These are phyloP conservation scores for Chlorencoelia australis DNA, from an alignment of 2,329 filamentous ascomycete genomes.

Conservation along the genomic window DNA sequence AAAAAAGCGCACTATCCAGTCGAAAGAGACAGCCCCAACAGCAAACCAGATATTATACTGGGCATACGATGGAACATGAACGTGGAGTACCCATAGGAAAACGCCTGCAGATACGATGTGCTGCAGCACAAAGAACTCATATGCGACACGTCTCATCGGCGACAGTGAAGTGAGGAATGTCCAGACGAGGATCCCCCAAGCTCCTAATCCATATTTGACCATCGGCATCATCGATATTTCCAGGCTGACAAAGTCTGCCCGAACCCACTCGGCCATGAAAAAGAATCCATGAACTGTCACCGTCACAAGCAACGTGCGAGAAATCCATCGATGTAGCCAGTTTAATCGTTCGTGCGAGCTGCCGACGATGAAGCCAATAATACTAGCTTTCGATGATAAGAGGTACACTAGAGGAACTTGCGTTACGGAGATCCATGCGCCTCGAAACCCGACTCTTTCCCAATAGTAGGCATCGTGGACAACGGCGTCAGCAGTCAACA, in stretches of 20 bases:
- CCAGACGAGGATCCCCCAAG: conserved; percentile 57
- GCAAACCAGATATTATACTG: conserved; percentile 57
- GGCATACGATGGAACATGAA: conserved; percentile 50
- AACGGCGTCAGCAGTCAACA: conserved; percentile 42
- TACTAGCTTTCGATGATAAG: conserved; percentile 46
- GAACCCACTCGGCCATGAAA: conserved; percentile 55
- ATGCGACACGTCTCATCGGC: conserved; percentile 52
- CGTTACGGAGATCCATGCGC: conserved; percentile 54
- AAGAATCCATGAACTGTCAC: conserved; percentile 60
- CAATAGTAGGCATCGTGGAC: conserved; percentile 44
- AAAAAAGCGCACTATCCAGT: conserved; percentile 39
- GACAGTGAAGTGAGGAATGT: conserved; percentile 51
- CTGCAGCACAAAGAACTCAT: conserved; percentile 60
- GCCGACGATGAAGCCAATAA: conserved; percentile 51
- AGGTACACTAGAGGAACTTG: conserved; percentile 56
- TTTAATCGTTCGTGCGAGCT: conserved; percentile 59
- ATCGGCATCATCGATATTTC: conserved; percentile 53
- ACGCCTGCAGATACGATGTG: conserved; percentile 53
- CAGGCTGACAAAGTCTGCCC: conserved; percentile 46
- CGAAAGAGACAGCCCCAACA: conserved; percentile 50
- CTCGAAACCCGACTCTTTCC: conserved; percentile 57
- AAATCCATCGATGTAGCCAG: conserved; percentile 66
- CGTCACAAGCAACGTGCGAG: conserved; percentile 58
- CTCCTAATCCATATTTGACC: conserved; percentile 55
- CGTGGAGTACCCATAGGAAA: conserved; percentile 52